Evolutionary conservation across 306 rosid genomes (phyloP).

Genomic region (Medicago lupulina): DNA sequence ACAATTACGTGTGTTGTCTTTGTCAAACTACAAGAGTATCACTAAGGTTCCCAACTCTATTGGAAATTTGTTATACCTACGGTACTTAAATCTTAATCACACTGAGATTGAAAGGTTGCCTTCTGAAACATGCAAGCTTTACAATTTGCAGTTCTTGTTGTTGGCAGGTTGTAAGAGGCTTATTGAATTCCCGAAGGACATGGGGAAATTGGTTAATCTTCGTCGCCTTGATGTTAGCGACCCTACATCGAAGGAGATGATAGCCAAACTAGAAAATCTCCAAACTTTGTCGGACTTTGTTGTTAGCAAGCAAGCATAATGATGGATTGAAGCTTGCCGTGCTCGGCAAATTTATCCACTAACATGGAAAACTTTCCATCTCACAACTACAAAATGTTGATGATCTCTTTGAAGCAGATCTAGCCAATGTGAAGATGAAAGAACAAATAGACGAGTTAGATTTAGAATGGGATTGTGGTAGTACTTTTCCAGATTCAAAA

Average conservation of each 20-base stretch:
- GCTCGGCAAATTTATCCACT: background rate
- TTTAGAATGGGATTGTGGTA: too few species aligned
- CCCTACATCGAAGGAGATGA: background rate
- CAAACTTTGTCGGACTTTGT: conserved; percentile 28
- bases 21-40: background rate
- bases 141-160: conserved; percentile 41
- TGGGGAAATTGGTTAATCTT: conserved; percentile 1
- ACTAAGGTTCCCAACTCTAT: conserved; percentile 18
- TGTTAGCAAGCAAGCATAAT: background rate
- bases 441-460: background rate
- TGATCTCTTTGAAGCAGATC: background rate
- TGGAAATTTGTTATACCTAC: conserved; percentile 35
- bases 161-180: background rate
- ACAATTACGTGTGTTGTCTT: conserved; percentile 30
- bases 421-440: conserved; percentile 18
- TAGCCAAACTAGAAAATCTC: conserved; percentile 4
- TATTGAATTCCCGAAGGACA: background rate
- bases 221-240: background rate
- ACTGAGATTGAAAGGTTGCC: background rate
- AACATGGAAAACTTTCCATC: conserved; percentile 22
- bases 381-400: conserved; percentile 26
- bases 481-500: too few species aligned
- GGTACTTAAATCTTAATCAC: conserved; percentile 36
- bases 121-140: conserved; percentile 24
- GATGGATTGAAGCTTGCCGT: background rate